phyloP scores from a whole-genome alignment of 495 filamentous ascomycete genomes.

The Staphylotrichum tortipilum region DNA sequence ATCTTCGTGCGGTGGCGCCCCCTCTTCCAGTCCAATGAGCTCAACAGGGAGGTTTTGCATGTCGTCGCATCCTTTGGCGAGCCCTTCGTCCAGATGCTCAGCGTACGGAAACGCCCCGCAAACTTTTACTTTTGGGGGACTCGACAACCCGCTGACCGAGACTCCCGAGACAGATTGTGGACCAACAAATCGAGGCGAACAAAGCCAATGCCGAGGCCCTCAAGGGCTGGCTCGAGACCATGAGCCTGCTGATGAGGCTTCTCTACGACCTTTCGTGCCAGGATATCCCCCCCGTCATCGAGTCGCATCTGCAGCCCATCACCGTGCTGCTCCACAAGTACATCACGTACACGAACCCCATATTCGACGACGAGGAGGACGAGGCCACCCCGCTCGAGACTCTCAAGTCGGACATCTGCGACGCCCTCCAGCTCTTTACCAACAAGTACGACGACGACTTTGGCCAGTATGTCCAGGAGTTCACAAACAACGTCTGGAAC shows the following conservation, averaged over 20 bases:
- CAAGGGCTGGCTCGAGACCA: slow-evolving; percentile 64
- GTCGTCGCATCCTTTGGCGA: slow-evolving; percentile 73
- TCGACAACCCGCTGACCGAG: slow-evolving; percentile 11
- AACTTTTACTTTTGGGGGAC: not conserved
- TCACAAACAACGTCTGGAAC: slow-evolving; percentile 83
- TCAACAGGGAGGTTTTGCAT: slow-evolving; percentile 91
- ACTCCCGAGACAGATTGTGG: slow-evolving; percentile 53
- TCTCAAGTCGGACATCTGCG: slow-evolving; percentile 86
- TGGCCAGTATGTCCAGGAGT: slow-evolving; percentile 62
- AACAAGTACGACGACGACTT: slow-evolving; percentile 95
- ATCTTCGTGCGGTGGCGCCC: slow-evolving; percentile 97
- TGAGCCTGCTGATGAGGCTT: slow-evolving; percentile 81
- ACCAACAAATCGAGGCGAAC: slow-evolving; percentile 67
- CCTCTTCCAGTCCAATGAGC: slow-evolving; percentile 77
- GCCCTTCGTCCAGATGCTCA: slow-evolving; percentile 71
- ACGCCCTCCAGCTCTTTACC: slow-evolving; percentile 74
- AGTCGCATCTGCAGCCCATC: slow-evolving; percentile 70
- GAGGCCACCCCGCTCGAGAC: slow-evolving; percentile 78
- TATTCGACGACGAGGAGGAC: slow-evolving; percentile 73
- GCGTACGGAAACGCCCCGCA: slow-evolving; percentile 39
- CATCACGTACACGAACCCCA: slow-evolving; percentile 74
- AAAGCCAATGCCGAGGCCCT: slow-evolving; percentile 63
- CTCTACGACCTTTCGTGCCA: slow-evolving; percentile 95
- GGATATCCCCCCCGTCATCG: slow-evolving; percentile 88
- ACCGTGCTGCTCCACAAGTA: slow-evolving; percentile 82